phyloP scores from a whole-genome alignment of 495 filamentous ascomycete genomes.

The Penicillium soppii region DNA sequence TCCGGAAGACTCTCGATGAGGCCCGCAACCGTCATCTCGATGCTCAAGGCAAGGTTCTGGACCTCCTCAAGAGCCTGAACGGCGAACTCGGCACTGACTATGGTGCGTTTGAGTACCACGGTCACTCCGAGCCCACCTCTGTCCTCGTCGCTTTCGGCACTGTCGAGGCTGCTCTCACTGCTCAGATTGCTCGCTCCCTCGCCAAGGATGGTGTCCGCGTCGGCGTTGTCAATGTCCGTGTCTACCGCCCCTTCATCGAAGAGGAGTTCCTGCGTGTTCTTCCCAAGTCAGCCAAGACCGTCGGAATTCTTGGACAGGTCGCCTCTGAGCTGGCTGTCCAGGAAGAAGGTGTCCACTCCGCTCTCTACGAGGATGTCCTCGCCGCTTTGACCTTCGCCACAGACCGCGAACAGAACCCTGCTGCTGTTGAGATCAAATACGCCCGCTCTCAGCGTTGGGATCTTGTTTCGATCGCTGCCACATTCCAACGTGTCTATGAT shows the following conservation, averaged over 20 bases:
- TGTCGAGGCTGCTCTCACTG: constrained; percentile 79
- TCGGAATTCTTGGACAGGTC: constrained; percentile 70
- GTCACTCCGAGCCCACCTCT: constrained; percentile 71
- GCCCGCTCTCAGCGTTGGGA: constrained; percentile 77
- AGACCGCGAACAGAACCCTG: constrained; percentile 56
- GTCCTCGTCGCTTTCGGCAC: constrained; percentile 92
- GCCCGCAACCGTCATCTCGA: constrained; percentile 68
- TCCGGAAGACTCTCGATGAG: constrained; percentile 59
- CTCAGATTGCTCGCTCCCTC: constrained; percentile 75
- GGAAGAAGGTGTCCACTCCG: constrained; percentile 72
- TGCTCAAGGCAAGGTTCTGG: constrained; percentile 68
- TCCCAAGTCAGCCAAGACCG: constrained; percentile 67
- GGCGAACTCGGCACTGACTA: constrained; percentile 92
- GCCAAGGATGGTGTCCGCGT: constrained; percentile 69
- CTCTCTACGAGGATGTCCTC: constrained; percentile 85
- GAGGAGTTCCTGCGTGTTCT: constrained; percentile 83
- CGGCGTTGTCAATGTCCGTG: constrained; percentile 84
- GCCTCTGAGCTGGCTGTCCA: constrained; percentile 52
- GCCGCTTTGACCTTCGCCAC: constrained; percentile 77
- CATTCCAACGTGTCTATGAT: constrained; percentile 61
- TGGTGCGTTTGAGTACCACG: constrained; percentile 88
- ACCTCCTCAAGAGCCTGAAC: constrained; percentile 80
- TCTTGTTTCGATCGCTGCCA: constrained; percentile 68
- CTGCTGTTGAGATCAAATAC: constrained; percentile 84
- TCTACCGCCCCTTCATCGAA: constrained; percentile 94